Conservation (phyloP, 768 basidiomycete genomes). For the Nidularia pulvinata region DNA sequence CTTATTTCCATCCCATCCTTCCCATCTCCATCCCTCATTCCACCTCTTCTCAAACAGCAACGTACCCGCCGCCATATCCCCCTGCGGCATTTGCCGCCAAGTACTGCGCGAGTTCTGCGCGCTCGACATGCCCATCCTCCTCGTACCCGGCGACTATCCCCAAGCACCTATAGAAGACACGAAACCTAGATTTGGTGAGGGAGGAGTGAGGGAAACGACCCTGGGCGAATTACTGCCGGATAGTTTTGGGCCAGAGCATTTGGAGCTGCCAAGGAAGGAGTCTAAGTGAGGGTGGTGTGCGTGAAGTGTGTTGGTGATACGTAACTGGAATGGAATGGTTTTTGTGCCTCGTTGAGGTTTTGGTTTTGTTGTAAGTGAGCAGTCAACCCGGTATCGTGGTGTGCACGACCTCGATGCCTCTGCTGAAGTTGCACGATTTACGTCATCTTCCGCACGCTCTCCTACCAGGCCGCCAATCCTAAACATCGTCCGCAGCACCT, state of each 20-base stretch:
- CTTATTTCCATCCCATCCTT: conserved; percentile 6
- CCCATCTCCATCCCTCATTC: background rate
- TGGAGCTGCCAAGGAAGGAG: conserved; percentile 46
- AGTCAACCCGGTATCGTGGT: too few species aligned
- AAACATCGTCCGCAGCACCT: too few species aligned
- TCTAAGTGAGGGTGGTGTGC: conserved; percentile 1
- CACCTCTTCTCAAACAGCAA: conserved; percentile 45
- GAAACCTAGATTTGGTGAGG: conserved; percentile 40
- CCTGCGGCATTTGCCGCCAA: conserved; percentile 95
- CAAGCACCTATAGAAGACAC: conserved; percentile 27
- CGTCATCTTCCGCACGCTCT: too few species aligned
- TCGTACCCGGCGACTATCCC: conserved; percentile 68
- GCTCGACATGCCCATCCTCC: conserved; percentile 67
- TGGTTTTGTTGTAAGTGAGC: too few species aligned
- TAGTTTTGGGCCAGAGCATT: conserved; percentile 89
- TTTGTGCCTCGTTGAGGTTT: too few species aligned
- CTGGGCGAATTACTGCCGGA: conserved; percentile 76
- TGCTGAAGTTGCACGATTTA: too few species aligned
- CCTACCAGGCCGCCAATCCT: too few species aligned
- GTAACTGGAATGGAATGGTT: background rate
- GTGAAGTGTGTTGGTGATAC: background rate
- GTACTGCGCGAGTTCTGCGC: conserved; percentile 86
- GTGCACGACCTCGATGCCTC: too few species aligned
- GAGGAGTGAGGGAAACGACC: conserved; percentile 62
- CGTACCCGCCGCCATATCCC: conserved; percentile 65